phyloP scores from a whole-genome alignment of 805 yeast species.

The Starmera pachycereana region DNA sequence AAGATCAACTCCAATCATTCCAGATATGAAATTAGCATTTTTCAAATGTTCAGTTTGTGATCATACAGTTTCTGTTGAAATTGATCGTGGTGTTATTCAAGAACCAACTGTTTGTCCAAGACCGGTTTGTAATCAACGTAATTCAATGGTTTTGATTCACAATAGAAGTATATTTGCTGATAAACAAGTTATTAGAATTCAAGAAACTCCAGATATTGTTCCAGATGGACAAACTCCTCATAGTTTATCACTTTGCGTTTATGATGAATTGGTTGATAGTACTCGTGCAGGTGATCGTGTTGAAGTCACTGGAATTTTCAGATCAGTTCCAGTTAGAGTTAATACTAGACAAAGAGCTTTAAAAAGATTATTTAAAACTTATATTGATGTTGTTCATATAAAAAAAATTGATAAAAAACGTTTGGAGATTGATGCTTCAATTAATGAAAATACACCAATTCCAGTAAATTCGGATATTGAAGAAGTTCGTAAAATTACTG shows the following conservation, averaged over 20 bases:
- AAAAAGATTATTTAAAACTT: conserved; percentile 81
- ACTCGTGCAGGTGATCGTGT: conserved; percentile 95
- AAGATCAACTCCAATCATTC: conserved; percentile 83
- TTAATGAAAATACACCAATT: conserved; percentile 35
- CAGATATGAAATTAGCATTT: conserved; percentile 96
- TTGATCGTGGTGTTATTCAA: conserved; percentile 87
- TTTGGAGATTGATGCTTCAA: conserved; percentile 69
- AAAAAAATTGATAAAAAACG: conserved; percentile 77
- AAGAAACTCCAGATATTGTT: conserved; percentile 91
- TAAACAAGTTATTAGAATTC: conserved; percentile 87
- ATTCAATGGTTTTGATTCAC: conserved; percentile 85
- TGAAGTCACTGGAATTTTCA: conserved; percentile 90
- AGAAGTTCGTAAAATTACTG: conserved; percentile 59
- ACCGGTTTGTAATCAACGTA: conserved; percentile 66
- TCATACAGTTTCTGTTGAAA: conserved; percentile 84
- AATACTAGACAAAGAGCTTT: conserved; percentile 78
- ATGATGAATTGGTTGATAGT: conserved; percentile 90
- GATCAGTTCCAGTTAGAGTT: conserved; percentile 85
- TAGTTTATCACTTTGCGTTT: conserved; percentile 84
- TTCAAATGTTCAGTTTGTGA: conserved; percentile 93
- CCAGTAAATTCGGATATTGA: conserved; percentile 63
- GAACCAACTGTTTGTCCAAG: conserved; percentile 95
- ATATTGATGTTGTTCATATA: conserved; percentile 88
- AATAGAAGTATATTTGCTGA: conserved; percentile 91
- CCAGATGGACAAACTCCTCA: conserved; percentile 99